Evolutionary conservation across 2,329 filamentous ascomycete species (phyloP), one percentile per base, ranked within the genome.

Genomic region (Lasiodiplodia theobromae): DNA sequence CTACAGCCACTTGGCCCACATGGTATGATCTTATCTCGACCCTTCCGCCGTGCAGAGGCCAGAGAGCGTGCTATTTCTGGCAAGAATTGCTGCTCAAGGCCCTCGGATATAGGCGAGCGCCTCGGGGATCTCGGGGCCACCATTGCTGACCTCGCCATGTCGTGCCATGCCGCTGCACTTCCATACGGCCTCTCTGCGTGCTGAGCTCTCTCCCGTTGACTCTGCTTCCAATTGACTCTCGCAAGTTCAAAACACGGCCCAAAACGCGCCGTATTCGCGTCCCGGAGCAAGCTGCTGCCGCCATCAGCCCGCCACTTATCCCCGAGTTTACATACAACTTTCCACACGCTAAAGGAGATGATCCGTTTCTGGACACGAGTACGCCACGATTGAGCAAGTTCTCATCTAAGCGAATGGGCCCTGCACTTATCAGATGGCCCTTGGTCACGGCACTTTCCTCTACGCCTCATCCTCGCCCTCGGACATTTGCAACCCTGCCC

Each of bases 1-100:
- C 44, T 64, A 47, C 60, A 51, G 60, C 60, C 60, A 52, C 60
- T 11, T 11, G 60, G 28, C 40, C 60, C 60, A 64, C 60, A 51
- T 23, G 28, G 21, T 37, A 18, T 52, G 25, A 52, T 51, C 60
- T 64, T 52, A 52, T 64, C 60, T 37, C 44, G 57, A 28, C 57
- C 23, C 23, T 47, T 28, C 14, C 37, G 57, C 38, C 23, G 47
- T 49, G 47, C 28, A 21, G 60, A 25, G 60, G 18, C 60, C 44
- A 51, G 60, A 7, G 7, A 64, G 18, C 28, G 8, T 25, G n/a
- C 60, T n/a, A 23, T 38, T 37, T 57, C 11, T 37, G 60, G 60
- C 21, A 52, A 64, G 60, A 31, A 14, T 47, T 21, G 44, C 8
- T 47, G 16, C 40, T 6, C 11, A 2, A 37, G 12, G 57, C 47